A percentile compares a stretch with the other conserved stretches of the same genome.
These are phyloP conservation scores for Fomitopsis schrenkii DNA, from an alignment of 1,284 basidiomycete species.

Conservation along the genomic window DNA sequence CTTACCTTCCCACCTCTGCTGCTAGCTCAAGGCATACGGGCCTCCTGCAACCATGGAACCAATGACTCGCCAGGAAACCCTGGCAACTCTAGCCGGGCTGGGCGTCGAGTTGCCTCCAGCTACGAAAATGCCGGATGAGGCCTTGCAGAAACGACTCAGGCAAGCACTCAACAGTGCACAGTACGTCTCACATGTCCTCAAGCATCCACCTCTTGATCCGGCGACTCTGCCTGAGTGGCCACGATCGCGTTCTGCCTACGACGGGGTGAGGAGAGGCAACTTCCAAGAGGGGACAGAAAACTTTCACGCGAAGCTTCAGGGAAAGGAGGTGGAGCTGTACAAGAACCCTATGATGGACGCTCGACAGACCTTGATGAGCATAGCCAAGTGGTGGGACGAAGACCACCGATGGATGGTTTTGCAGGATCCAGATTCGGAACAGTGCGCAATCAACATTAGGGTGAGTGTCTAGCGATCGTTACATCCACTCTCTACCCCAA, in stretches of 20 bases:
- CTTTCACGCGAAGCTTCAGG: not conserved
- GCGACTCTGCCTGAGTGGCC: conserved; percentile 12
- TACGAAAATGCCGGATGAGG: conserved; percentile 23
- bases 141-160: conserved; percentile 24
- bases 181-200: conserved; percentile 12
- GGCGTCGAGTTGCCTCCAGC: conserved; percentile 23
- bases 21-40: too few species aligned
- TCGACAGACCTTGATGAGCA: conserved; percentile 30
- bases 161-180: conserved; percentile 25
- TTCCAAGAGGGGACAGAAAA: not conserved
- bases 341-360: conserved; percentile 33
- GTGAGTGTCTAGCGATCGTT: conserved; percentile 17
- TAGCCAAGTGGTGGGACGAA: conserved; percentile 25
- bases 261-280: conserved; percentile 13
- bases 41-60: conserved; percentile 3
- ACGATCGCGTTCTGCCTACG: not conserved
- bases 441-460: conserved; percentile 21
- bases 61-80: conserved; percentile 11
- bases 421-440: conserved; percentile 19
- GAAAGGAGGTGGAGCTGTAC: conserved; percentile 9
- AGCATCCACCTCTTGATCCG: conserved; percentile 13
- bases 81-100: conserved; percentile 14
- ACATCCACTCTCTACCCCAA: not conserved
- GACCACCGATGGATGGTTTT: conserved; percentile 23
- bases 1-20: too few species aligned